Base-by-base conservation (phyloP, 345 rosid genomes). In the Dipteronia sinensis region DNA sequence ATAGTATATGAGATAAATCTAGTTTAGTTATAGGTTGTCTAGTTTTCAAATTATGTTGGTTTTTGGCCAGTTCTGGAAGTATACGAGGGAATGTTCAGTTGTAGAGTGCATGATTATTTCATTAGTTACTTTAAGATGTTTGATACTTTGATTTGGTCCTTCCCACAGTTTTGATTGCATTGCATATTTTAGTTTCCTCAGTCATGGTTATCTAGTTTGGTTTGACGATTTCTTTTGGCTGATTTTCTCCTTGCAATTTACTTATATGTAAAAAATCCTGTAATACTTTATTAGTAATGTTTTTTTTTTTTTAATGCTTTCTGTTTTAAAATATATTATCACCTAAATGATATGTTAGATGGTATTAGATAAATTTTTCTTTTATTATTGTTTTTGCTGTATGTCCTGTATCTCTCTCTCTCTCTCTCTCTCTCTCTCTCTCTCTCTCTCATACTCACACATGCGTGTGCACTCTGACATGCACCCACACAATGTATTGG, bases 11-110 rank as follows among this genome's bases (percentile, higher is more conserved):
- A 72, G 66, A 38, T 72, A 20, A 63, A 22, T 23, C 44, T 55
- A 22, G 10, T 29, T 44, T 13, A 27, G 7, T 64, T 25, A 1
- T 47, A 6, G 61, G 46, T 17, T 64, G 55, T 44, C 11, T 74
- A 27, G 70, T 74, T 13, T 47, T 74, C 46, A 63, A 47, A 63
- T 49, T 25, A 47, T 47, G 70, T 27, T n/a, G 56, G 12, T 44
- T 22, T 62, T 74, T 25, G 69, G 68, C 23, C 49, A 8, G 49
- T 31, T 6, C 8, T 59, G 23, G 17, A 22, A 20, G 64, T 59
- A 58, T 6, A 19, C 49, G 10, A 10, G 12, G 15, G 13, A 46
- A 3, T 1, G 15, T 46, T 46, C 49, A 46, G 49, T 46, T 10
- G 49, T 46, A 10, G 49, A 46, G 49, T 10, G 49, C 49, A 46